Base-by-base conservation (phyloP, 1,139 yeast species). In the Meyerozyma elateridarum region DNA sequence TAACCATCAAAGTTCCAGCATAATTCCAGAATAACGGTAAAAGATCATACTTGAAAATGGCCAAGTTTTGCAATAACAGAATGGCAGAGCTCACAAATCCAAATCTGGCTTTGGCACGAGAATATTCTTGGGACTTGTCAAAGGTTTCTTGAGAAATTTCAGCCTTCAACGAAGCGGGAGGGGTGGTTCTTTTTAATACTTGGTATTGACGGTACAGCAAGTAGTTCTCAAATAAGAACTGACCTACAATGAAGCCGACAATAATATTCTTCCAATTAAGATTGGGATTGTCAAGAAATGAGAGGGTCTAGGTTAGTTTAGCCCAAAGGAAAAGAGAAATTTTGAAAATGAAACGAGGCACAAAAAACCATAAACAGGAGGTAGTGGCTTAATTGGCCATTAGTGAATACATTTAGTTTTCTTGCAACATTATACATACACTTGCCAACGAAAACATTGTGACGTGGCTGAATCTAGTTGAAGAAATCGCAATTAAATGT, bases 191-290 rank as follows among this genome's bases (percentile, higher is more conserved):
- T 34, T 64, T 59, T 41, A 87, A 70, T 3, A 80, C 83, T 45
- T 70, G 70, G 53, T 82, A 83, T 56, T 89, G 97, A 51, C 96
- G 79, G 47, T 70, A 74, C 28, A 79, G 73, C 37, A 89, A 64
- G 52, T 82, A 85, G 12, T 81, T 68, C 46, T 85, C 93, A 52
- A 87, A 87, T 5, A 70, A 57, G 51, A 70, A 85, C 53, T 85
- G 87, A 22, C 85, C 85, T 13, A 82, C 64, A 8, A 94, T 74
- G 51, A 87, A 78, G 3, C 89, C 88, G 32, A 83, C 55, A 36
- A 87, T 76, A 31, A 88, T 65, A 13, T 70, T 52, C 51, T 85
- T 87, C 95, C 96, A 89, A 43, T 85, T 72, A 49, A 84, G 75
- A 13, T 66, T 67, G 19, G 79, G 85, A 44, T 58, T 59, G 49